These are phyloP conservation scores for Poa annua DNA, from an alignment of 176 grass and related monocot species.

Conservation along the genomic window DNA sequence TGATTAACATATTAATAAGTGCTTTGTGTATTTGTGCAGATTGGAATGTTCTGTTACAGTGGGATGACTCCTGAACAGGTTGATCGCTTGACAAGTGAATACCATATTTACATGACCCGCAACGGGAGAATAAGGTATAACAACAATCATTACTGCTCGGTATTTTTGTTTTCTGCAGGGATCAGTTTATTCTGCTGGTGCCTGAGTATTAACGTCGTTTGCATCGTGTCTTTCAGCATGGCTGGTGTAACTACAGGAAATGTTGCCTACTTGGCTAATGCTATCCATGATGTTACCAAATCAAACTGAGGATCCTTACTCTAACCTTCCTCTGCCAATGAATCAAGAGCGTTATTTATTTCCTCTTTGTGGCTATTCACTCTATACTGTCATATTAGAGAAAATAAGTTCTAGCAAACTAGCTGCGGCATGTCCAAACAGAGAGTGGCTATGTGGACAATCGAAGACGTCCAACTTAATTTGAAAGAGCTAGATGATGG, in stretches of 20 bases:
- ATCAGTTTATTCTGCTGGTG: neutral
- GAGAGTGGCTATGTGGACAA: neutral
- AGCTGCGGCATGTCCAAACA: neutral
- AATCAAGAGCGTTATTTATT: slow-evolving; percentile 24
- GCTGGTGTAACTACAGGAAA: slow-evolving; percentile 87
- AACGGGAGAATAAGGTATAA: slow-evolving; percentile 93
- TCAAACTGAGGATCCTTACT: slow-evolving; percentile 34
- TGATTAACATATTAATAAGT: slow-evolving; percentile 12
- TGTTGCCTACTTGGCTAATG: slow-evolving; percentile 77
- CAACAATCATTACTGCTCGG: neutral
- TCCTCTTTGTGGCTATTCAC: neutral
- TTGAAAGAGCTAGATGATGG: neutral
- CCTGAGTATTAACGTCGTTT: slow-evolving; percentile 2
- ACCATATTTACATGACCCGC: slow-evolving; percentile 95
- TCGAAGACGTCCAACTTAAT: neutral
- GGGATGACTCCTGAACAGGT: slow-evolving; percentile 96
- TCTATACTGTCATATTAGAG: neutral
- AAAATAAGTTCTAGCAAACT: slow-evolving; percentile 35
- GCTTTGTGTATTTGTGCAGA: slow-evolving; percentile 43
- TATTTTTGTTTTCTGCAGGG: neutral
- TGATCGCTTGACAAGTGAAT: slow-evolving; percentile 82
- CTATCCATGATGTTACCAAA: slow-evolving; percentile 88
- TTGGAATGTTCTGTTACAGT: slow-evolving; percentile 99
- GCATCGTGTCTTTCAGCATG: slow-evolving; percentile 65
- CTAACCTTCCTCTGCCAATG: slow-evolving; percentile 7